Base-by-base conservation (phyloP, 306 rosid species). In the cucumber (Cucumis sativus) region DNA sequence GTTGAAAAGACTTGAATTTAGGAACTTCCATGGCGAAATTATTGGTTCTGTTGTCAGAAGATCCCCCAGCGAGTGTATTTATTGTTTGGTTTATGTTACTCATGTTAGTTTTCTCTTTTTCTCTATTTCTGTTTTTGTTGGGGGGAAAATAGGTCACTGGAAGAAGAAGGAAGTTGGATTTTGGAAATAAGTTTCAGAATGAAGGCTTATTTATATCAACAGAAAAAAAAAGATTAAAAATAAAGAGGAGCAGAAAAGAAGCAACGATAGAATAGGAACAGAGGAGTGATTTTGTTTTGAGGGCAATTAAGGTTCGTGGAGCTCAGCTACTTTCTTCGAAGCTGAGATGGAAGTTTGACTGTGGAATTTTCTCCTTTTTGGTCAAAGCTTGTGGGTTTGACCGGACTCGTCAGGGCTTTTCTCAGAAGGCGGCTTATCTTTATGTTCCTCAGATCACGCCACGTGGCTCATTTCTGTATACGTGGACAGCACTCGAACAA, bases 341-440 rank as follows among this genome's bases (percentile, higher is more conserved):
- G 90, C 74, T 82, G 55, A 54, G 45, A 21, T 41, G 64, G 25
- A 88, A 77, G 82, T 95, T 89, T 95, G 99, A 95, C 97, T 80
- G 96, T 90, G 76, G 99, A 95, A 95, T 82, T 12, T 18, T 13
- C 1, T 5, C 5, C 54, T 1, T 5, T 61, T 64, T 12, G 88
- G 97, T 92, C 97, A 89, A 88, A 85, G 69, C 74, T 87, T 87
- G 97, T 87, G 96, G 91, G 75, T 95, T 90, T 95, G 99, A 95
- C 97, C 87, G 79, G 90, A 81, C 93, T 82, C 37, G 82, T 55
- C 86, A 17, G 30, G 12, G 28, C n/a, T n/a, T 51, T 39, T 76
- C 67, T 43, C 10, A 41, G 79, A 40, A 60, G 79, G 79, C 79
- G 79, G 79, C 79, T 60, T 9, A 75, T 54, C 55, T 35, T 40